phyloP scores from a whole-genome alignment of 495 filamentous ascomycete genomes.

The Niebla homalea region DNA sequence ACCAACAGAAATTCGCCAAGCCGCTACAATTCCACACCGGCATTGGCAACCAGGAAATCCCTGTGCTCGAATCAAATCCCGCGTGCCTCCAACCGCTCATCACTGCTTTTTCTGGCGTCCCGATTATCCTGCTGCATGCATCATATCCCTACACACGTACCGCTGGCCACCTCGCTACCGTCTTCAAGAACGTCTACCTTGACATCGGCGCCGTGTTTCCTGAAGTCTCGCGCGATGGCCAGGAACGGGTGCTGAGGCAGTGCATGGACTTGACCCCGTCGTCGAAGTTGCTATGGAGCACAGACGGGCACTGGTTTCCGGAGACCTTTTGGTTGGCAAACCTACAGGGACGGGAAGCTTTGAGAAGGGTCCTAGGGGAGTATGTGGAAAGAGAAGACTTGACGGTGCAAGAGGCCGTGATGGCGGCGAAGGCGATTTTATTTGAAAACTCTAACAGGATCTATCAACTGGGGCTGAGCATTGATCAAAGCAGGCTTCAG shows the following conservation, averaged over 20 bases:
- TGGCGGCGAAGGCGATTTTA: constrained; percentile 45
- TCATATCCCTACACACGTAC: constrained; percentile 73
- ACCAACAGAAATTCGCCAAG: constrained; percentile 31
- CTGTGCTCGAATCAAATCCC: constrained; percentile 54
- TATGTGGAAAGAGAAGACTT: constrained; percentile 47
- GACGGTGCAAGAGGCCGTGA: constrained; percentile 40
- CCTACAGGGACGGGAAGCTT: constrained; percentile 58
- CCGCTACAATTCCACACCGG: constrained; percentile 79
- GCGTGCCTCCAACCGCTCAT: constrained; percentile 64
- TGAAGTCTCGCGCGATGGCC: constrained; percentile 60
- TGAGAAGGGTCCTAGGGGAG: constrained; percentile 51
- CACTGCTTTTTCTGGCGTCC: constrained; percentile 47
- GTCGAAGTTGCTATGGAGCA: constrained; percentile 70
- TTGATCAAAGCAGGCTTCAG: neutral
- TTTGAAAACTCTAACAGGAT: constrained; percentile 57
- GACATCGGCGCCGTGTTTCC: constrained; percentile 80
- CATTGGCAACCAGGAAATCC: constrained; percentile 69
- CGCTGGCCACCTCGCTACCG: constrained; percentile 63
- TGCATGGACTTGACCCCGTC: constrained; percentile 61
- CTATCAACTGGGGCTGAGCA: constrained; percentile 25
- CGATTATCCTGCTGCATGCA: constrained; percentile 68
- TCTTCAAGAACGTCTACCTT: constrained; percentile 70
- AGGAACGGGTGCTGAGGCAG: constrained; percentile 57
- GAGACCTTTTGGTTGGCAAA: constrained; percentile 70
- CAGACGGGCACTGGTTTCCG: constrained; percentile 67